Conservation (phyloP, 2,329 filamentous ascomycete species). For the Aspergillus sp. region DNA sequence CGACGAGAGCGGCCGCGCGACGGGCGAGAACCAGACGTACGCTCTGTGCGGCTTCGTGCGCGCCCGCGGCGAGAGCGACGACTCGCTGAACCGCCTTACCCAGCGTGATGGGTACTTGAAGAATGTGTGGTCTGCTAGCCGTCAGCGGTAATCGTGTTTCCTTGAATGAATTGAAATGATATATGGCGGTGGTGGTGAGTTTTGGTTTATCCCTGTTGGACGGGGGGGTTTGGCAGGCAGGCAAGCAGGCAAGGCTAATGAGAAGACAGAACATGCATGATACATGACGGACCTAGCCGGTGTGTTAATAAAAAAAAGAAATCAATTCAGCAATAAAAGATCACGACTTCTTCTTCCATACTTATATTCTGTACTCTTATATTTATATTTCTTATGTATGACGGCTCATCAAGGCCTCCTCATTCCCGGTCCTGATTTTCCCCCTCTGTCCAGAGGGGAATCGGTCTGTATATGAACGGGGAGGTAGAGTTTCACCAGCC, state of each 20-base stretch:
- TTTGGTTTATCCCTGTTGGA: constrained; percentile 20
- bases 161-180: not conserved
- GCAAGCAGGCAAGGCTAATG: too few species aligned
- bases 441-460: not conserved
- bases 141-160: constrained; percentile 42
- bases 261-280: too few species aligned
- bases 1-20: constrained; percentile 95
- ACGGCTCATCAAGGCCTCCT: constrained; percentile 41
- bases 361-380: constrained; percentile 1
- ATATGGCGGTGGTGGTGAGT: constrained; percentile 12
- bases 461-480: not conserved
- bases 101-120: constrained; percentile 96
- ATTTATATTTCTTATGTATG: constrained; percentile 1
- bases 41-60: constrained; percentile 96
- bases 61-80: constrained; percentile 95
- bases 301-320: not conserved
- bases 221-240: too few species aligned
- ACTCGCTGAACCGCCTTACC: constrained; percentile 87
- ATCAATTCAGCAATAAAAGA: not conserved
- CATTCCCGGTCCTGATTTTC: constrained; percentile 15
- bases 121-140: constrained; percentile 79
- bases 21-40: constrained; percentile 95
- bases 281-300: not conserved
- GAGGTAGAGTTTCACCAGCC: constrained; percentile 11
- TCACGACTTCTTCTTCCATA: not conserved